A percentile compares a stretch with the other conserved stretches of the same genome.
These are phyloP conservation scores for Scedosporium minutisporum DNA, from an alignment of 2,329 filamentous ascomycete species.

Conservation along the genomic window DNA sequence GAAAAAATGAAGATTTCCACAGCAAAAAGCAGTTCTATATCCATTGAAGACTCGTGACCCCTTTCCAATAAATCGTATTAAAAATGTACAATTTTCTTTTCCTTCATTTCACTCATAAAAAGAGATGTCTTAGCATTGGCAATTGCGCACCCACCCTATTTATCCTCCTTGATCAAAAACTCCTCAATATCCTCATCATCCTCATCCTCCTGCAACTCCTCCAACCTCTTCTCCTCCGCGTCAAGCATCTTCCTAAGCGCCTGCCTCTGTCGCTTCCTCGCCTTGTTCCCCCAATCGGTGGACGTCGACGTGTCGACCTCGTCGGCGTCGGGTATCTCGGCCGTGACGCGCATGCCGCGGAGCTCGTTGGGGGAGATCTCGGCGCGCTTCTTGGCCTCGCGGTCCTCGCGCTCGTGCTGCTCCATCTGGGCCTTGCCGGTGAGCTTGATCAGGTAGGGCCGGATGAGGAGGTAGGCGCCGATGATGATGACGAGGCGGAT, in stretches of 20 bases:
- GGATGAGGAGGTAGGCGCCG: conserved; percentile 62
- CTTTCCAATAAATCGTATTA: neutral
- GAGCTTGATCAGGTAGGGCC: conserved; percentile 63
- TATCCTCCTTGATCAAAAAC: conserved; percentile 35
- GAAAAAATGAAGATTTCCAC: neutral
- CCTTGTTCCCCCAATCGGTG: conserved; percentile 12
- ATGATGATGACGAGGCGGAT: conserved; percentile 64
- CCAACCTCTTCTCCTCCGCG: conserved; percentile 48
- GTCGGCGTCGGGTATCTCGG: conserved; percentile 39
- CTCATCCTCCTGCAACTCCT: conserved; percentile 49
- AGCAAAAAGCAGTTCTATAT: no score
- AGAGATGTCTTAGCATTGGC: neutral
- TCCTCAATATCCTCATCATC: conserved; percentile 70
- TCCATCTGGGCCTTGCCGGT: conserved; percentile 54
- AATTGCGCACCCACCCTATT: neutral
- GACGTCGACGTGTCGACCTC: conserved; percentile 21
- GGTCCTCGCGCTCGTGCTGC: conserved; percentile 51
- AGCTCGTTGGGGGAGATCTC: conserved; percentile 57
- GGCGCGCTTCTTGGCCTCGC: conserved; percentile 36
- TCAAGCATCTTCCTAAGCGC: conserved; percentile 57
- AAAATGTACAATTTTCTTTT: neutral
- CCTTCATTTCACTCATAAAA: neutral
- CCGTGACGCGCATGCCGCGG: conserved; percentile 41
- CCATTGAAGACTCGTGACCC: neutral
- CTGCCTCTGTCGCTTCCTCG: conserved; percentile 17